Percentiles rank a stretch among this genome's conserved stretches.
phyloP scores from a whole-genome alignment of 768 basidiomycete genomes.

The Harrya chromipes region DNA sequence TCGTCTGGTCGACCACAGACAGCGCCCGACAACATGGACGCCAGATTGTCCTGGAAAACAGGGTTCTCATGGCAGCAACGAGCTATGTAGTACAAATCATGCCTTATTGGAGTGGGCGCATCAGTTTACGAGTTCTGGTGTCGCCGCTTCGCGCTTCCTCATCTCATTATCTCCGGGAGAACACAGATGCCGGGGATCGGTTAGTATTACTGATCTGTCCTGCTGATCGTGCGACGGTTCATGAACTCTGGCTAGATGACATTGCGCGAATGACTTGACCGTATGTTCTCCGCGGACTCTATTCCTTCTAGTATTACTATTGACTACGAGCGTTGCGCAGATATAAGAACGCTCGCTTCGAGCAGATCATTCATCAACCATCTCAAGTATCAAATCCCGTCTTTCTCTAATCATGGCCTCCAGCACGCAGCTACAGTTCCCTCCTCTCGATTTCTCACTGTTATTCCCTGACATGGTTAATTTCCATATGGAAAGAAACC shows the following conservation, averaged over 20 bases:
- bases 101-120: too few species aligned
- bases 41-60: too few species aligned
- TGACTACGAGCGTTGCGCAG: not conserved
- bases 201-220: too few species aligned
- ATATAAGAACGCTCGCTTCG: slow-evolving; percentile 11
- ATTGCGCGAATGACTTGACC: not conserved
- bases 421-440: not conserved
- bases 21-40: too few species aligned
- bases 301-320: slow-evolving; percentile 1
- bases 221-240: too few species aligned
- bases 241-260: not conserved
- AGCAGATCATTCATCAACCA: not conserved
- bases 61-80: too few species aligned
- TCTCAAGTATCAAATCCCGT: not conserved
- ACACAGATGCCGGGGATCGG: too few species aligned
- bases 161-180: too few species aligned
- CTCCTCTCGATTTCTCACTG: slow-evolving; percentile 20
- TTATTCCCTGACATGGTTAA: slow-evolving; percentile 21
- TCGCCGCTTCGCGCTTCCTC: too few species aligned
- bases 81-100: too few species aligned
- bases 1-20: too few species aligned
- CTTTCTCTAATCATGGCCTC: not conserved
- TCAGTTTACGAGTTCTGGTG: too few species aligned
- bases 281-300: not conserved
- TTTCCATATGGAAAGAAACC: slow-evolving; percentile 22